Conservation (phyloP, 1,284 basidiomycete genomes). For the Cutaneotrichosporon sp. region DNA sequence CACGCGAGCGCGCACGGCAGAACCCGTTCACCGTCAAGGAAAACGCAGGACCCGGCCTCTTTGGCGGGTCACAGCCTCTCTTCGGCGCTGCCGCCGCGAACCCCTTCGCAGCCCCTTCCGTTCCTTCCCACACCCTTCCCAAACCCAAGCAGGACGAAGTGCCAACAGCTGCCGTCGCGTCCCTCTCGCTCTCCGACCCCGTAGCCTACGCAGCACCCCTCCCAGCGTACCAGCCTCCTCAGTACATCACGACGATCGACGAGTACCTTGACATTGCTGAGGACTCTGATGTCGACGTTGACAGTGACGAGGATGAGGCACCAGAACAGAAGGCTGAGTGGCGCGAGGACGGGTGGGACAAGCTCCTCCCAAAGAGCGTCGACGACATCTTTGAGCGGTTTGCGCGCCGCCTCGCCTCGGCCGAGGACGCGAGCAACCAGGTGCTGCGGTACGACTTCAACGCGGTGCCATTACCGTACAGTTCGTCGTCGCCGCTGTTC, state of each 20-base stretch:
- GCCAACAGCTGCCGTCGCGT: slow-evolving; percentile 24
- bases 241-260: slow-evolving; percentile 51
- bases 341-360: slow-evolving; percentile 42
- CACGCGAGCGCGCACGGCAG: slow-evolving; percentile 41
- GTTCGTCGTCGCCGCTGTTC: slow-evolving; percentile 45
- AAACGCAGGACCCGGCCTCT: slow-evolving; percentile 22
- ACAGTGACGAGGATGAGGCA: slow-evolving; percentile 30
- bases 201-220: slow-evolving; percentile 38
- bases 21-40: slow-evolving; percentile 47
- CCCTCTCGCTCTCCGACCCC: slow-evolving; percentile 24
- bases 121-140: slow-evolving; percentile 16
- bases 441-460: slow-evolving; percentile 54
- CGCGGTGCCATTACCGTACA: slow-evolving; percentile 51
- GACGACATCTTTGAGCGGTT: slow-evolving; percentile 54
- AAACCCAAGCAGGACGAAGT: slow-evolving; percentile 1
- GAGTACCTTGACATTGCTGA: slow-evolving; percentile 48
- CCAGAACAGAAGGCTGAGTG: slow-evolving; percentile 37
- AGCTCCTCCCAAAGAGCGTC: slow-evolving; percentile 44
- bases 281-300: slow-evolving; percentile 30
- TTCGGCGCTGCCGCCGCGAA: slow-evolving; percentile 33
- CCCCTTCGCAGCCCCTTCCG: slow-evolving; percentile 30
- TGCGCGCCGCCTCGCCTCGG: slow-evolving; percentile 42
- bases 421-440: slow-evolving; percentile 47
- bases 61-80: slow-evolving; percentile 36
- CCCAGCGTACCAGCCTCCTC: slow-evolving; percentile 51